Evolutionary conservation across 208 protist genomes (phyloP).

Genomic region (Trypanosoma boissoni): DNA sequence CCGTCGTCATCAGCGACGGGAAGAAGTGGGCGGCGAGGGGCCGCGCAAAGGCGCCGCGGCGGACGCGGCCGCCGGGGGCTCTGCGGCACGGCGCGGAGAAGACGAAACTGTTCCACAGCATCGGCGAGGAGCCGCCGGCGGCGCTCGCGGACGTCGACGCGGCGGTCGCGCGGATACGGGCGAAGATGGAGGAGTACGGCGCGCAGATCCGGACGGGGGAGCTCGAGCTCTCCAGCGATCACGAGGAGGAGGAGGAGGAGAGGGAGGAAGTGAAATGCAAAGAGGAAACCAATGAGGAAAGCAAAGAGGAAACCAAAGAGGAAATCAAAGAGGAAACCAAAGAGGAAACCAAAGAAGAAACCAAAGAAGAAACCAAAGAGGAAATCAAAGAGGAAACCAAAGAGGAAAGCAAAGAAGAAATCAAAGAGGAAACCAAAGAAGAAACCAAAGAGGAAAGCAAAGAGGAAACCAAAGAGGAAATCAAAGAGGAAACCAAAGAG

Average conservation of each 20-base stretch:
- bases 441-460: conserved; percentile 1
- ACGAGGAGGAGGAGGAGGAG: conserved; percentile 55
- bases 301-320: neutral
- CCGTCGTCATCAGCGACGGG: conserved; percentile 62
- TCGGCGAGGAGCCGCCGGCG: conserved; percentile 50
- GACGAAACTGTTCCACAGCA: conserved; percentile 51
- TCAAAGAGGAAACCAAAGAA: conserved; percentile 10
- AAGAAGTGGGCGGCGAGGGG: conserved; percentile 44
- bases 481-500: conserved; percentile 15
- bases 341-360: conserved; percentile 8
- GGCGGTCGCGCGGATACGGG: conserved; percentile 37
- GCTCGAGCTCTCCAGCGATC: conserved; percentile 51
- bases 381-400: conserved; percentile 16
- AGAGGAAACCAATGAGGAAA: conserved; percentile 13
- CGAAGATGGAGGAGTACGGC: conserved; percentile 51
- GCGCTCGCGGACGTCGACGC: conserved; percentile 43
- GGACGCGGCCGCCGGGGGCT: conserved; percentile 30
- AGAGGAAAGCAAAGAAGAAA: conserved; percentile 40
- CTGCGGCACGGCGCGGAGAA: conserved; percentile 74
- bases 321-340: conserved; percentile 7
- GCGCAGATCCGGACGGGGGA: conserved; percentile 47
- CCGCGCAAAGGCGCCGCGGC: conserved; percentile 24
- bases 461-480: neutral
- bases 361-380: neutral
- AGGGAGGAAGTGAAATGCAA: conserved; percentile 13